Evolutionary conservation across 2,329 filamentous ascomycete genomes (phyloP).

Genomic region (Microsporum ferrugineum): DNA sequence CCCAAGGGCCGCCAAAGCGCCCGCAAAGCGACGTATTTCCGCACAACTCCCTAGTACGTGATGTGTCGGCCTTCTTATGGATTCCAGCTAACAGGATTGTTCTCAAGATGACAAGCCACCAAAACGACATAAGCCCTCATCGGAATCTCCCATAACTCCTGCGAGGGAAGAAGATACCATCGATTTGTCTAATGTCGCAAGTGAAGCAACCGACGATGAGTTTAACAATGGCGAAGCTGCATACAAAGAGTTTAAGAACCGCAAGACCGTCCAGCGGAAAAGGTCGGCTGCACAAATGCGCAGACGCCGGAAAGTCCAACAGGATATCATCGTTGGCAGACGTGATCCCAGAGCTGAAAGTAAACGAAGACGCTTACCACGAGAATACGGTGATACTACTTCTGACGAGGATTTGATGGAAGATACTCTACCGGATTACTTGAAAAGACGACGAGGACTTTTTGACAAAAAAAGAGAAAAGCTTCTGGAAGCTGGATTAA

Average conservation of each 20-base stretch:
- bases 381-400: slow-evolving; percentile 36
- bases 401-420: slow-evolving; percentile 47
- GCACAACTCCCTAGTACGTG: background rate
- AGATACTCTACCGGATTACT: slow-evolving; percentile 57
- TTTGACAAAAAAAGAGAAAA: slow-evolving; percentile 54
- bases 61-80: background rate
- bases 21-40: background rate
- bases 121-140: background rate
- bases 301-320: slow-evolving; percentile 38
- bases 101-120: background rate
- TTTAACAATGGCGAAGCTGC: slow-evolving; percentile 34
- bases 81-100: background rate
- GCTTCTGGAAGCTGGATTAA: slow-evolving; percentile 57
- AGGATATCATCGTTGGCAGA: slow-evolving; percentile 28
- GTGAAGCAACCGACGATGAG: slow-evolving; percentile 21
- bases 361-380: slow-evolving; percentile 25
- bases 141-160: background rate
- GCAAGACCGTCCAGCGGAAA: slow-evolving; percentile 45
- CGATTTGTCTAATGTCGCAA: slow-evolving; percentile 19
- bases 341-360: slow-evolving; percentile 21
- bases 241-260: slow-evolving; percentile 55
- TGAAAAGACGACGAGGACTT: slow-evolving; percentile 53
- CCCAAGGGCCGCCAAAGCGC: background rate
- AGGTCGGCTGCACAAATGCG: slow-evolving; percentile 38
- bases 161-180: background rate